Evolutionary conservation across 1,284 basidiomycete genomes (phyloP).

Genomic region (Leccinum idahoense): DNA sequence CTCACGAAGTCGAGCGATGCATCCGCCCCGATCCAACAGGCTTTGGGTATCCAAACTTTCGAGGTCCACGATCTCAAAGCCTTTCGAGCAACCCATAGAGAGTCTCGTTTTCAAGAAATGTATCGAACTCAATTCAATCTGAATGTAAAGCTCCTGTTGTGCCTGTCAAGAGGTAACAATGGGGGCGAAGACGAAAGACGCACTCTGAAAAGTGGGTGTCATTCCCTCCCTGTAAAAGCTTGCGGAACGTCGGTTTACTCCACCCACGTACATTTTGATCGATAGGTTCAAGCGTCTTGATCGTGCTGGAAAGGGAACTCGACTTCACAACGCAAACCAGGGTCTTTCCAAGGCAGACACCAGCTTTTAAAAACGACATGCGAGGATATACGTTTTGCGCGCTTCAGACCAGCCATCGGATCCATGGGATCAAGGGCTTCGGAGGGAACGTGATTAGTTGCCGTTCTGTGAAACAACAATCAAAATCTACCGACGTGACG

Average conservation of each 20-base stretch:
- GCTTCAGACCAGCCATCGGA: constrained; percentile 85
- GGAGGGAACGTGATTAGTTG: constrained; percentile 94
- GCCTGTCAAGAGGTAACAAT: constrained; percentile 4
- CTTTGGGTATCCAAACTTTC: constrained; percentile 97
- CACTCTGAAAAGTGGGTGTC: constrained; percentile 91
- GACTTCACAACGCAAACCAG: constrained; percentile 98
- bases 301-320: constrained; percentile 89
- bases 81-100: constrained; percentile 95
- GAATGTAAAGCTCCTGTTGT: constrained; percentile 92
- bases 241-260: constrained; percentile 91
- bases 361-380: constrained; percentile 97
- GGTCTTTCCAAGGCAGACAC: constrained; percentile 88
- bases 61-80: constrained; percentile 99
- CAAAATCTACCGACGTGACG: constrained; percentile 1
- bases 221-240: constrained; percentile 89
- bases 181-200: constrained; percentile 21
- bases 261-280: constrained; percentile 82
- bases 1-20: constrained; percentile 90
- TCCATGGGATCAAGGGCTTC: constrained; percentile 91
- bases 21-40: constrained; percentile 90
- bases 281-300: constrained; percentile 96
- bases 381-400: constrained; percentile 91
- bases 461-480: constrained; percentile 54
- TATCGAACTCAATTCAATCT: constrained; percentile 93
- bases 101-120: constrained; percentile 98